These are phyloP conservation scores for Senna siamea DNA, from an alignment of 306 rosid genomes.

Conservation along the genomic window DNA sequence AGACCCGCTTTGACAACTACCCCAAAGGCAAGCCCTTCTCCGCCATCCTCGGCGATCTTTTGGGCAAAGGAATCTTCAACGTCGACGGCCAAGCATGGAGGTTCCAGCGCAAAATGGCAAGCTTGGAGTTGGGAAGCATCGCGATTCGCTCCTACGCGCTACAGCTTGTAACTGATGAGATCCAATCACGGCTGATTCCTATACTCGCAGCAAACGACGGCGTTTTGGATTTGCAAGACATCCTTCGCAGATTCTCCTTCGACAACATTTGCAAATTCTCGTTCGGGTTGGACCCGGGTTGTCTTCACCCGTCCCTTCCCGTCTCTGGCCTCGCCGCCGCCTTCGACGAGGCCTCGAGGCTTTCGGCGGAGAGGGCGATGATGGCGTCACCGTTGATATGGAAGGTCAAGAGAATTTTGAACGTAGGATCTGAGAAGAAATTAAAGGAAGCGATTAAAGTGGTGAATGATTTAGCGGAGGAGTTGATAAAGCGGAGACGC, in stretches of 20 bases:
- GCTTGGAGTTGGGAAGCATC: conserved; percentile 71
- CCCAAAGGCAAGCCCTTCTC: conserved; percentile 85
- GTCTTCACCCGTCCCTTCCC: conserved; percentile 57
- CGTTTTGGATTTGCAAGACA: conserved; percentile 71
- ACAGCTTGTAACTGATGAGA: conserved; percentile 52
- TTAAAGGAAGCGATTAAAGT: conserved; percentile 52
- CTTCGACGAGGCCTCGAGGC: conserved; percentile 62
- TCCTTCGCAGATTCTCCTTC: conserved; percentile 72
- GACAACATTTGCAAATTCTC: conserved; percentile 77
- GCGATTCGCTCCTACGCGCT: conserved; percentile 67
- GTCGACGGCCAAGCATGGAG: conserved; percentile 74
- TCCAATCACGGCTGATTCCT: conserved; percentile 57
- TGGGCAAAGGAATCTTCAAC: conserved; percentile 85
- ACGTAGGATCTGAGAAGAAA: conserved; percentile 67
- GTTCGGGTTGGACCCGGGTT: conserved; percentile 81
- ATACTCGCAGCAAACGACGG: background rate
- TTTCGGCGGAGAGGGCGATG: conserved; percentile 79
- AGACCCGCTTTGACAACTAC: conserved; percentile 72
- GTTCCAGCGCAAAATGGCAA: conserved; percentile 86
- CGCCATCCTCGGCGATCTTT: conserved; percentile 75
- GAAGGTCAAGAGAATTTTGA: conserved; percentile 59
- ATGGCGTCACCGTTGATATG: conserved; percentile 59
- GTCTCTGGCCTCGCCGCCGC: conserved; percentile 53
- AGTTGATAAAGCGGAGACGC: conserved; percentile 51
- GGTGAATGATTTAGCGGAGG: conserved; percentile 49